Evolutionary conservation across 331 rosid genomes (phyloP).

Genomic region (Saraca asoca): DNA sequence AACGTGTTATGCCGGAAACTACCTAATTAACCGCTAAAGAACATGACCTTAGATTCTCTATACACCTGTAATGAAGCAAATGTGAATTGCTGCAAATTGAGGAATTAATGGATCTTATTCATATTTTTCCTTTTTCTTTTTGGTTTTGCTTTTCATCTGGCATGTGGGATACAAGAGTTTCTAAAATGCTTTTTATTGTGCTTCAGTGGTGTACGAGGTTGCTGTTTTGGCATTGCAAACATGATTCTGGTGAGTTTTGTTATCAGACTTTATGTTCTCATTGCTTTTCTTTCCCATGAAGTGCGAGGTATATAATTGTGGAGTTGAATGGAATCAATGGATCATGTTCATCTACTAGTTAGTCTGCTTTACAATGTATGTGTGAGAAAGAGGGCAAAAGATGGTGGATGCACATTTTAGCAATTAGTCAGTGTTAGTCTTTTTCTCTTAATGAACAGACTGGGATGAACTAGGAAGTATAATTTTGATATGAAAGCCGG

Average conservation of each 20-base stretch:
- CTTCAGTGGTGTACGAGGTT: slow-evolving; percentile 92
- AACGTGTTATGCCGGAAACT: slow-evolving; percentile 9
- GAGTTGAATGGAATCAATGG: slow-evolving; percentile 1
- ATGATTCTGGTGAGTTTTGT: slow-evolving; percentile 83
- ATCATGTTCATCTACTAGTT: slow-evolving; percentile 4
- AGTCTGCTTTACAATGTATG: too few relatives aligned
- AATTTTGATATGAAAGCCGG: too few relatives aligned
- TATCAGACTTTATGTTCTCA: neutral
- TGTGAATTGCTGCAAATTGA: slow-evolving; percentile 2
- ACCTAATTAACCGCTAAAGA: neutral
- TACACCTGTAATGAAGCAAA: neutral
- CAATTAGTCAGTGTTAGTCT: neutral
- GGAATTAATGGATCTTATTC: slow-evolving; percentile 10
- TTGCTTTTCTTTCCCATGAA: neutral
- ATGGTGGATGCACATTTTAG: neutral
- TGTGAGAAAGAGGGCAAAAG: neutral
- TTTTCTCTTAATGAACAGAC: neutral
- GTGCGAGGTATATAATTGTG: neutral
- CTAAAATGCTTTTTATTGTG: slow-evolving; percentile 42
- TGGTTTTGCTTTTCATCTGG: slow-evolving; percentile 16
- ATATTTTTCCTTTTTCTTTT: slow-evolving; percentile 22
- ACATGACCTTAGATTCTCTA: slow-evolving; percentile 15
- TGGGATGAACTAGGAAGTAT: neutral
- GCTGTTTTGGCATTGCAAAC: slow-evolving; percentile 89
- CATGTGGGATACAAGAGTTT: slow-evolving; percentile 34